phyloP scores from a whole-genome alignment of 192 early-diverging fungal species.

The Coemansia biformis region DNA sequence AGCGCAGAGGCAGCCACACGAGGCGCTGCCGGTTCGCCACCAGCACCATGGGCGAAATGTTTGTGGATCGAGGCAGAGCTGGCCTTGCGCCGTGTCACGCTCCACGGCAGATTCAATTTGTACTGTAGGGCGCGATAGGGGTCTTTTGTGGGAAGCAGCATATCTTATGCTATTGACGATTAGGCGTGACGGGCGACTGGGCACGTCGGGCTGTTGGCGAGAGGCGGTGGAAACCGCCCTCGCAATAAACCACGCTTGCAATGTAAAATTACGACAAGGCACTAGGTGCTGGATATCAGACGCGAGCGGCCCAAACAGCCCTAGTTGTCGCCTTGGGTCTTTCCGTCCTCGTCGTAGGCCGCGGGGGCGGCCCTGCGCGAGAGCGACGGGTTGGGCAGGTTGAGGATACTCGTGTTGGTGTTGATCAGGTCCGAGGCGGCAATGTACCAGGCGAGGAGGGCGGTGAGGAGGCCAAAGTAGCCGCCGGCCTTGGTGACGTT shows the following conservation, averaged over 20 bases:
- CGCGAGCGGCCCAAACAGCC: background rate
- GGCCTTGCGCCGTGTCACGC: too few species aligned
- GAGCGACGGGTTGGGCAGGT: constrained; percentile 52
- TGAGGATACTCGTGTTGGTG: constrained; percentile 52
- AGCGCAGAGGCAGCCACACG: constrained; percentile 41
- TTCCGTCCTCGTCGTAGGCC: constrained; percentile 25
- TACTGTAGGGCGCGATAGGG: too few species aligned
- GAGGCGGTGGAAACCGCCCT: too few species aligned
- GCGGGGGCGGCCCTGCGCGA: constrained; percentile 5
- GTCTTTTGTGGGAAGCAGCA: too few species aligned
- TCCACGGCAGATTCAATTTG: too few species aligned
- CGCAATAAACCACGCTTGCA: too few species aligned
- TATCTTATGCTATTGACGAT: too few species aligned
- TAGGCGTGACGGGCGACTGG: too few species aligned
- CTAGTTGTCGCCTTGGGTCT: constrained; percentile 26
- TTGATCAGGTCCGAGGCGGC: constrained; percentile 59
- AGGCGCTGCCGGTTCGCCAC: constrained; percentile 35
- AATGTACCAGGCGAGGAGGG: constrained; percentile 72
- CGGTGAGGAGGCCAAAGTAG: constrained; percentile 66
- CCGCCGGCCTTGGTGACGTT: constrained; percentile 60
- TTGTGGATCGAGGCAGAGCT: background rate
- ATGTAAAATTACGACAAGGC: too few species aligned
- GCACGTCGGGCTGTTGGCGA: too few species aligned
- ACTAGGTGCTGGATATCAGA: too few species aligned
- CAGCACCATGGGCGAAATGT: constrained; percentile 16